phyloP scores from a whole-genome alignment of 176 grass and related monocot genomes.

The Rhynchospora breviuscula region DNA sequence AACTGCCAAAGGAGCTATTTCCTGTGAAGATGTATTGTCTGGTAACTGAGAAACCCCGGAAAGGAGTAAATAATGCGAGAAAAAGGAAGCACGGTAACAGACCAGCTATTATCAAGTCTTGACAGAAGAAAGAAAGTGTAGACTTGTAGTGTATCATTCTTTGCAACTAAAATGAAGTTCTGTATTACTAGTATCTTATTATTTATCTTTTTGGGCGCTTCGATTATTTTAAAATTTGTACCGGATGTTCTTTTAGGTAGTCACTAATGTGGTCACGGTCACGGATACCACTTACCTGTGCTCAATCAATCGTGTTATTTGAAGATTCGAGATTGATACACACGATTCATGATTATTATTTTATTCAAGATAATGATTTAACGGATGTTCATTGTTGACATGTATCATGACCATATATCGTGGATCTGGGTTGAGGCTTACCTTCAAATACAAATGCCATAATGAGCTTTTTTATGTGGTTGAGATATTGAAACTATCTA shows the following conservation, averaged over 20 bases:
- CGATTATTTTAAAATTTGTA: slow-evolving; percentile 6
- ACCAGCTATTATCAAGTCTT: slow-evolving; percentile 58
- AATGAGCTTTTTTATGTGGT: too few relatives aligned
- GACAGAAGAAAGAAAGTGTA: slow-evolving; percentile 17
- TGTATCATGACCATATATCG: too few relatives aligned
- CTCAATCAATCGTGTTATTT: too few relatives aligned
- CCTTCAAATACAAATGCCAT: too few relatives aligned
- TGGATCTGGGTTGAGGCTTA: too few relatives aligned
- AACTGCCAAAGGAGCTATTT: slow-evolving; percentile 77
- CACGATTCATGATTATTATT: too few relatives aligned
- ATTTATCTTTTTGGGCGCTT: neutral
- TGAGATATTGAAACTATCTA: too few relatives aligned
- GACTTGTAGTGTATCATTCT: slow-evolving; percentile 12
- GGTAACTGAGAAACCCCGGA: slow-evolving; percentile 50
- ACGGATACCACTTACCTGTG: too few relatives aligned
- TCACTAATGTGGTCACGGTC: too few relatives aligned
- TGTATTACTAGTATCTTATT: slow-evolving; percentile 12
- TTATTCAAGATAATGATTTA: too few relatives aligned
- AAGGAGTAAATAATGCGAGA: slow-evolving; percentile 37
- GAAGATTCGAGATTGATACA: too few relatives aligned
- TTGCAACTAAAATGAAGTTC: neutral
- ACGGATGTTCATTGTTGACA: too few relatives aligned
- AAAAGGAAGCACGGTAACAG: slow-evolving; percentile 42
- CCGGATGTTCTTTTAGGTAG: neutral
- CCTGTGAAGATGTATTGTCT: slow-evolving; percentile 96